Percentiles rank a stretch among this genome's conserved stretches.
Evolutionary conservation across 352 stramenopile genomes (phyloP).

Genomic region (Thalassiosira livingstoniorum): DNA sequence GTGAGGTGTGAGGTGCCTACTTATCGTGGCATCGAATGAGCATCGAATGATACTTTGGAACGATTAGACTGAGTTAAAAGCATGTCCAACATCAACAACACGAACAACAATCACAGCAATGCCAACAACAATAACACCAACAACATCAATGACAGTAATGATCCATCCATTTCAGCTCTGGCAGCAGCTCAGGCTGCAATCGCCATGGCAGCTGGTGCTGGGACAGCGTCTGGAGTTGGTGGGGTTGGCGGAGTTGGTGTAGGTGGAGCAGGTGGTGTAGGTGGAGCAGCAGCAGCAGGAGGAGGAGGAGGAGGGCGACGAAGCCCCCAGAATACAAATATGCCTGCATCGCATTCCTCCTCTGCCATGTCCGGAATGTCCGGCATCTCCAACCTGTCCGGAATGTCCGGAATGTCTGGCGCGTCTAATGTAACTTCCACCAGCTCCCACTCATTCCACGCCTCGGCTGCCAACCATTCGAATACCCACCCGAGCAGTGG

Average conservation of each 20-base stretch:
- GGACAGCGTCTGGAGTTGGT: too few relatives aligned
- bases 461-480: neutral
- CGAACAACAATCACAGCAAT: too few relatives aligned
- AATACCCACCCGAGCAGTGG: neutral
- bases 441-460: neutral
- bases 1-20: too few relatives aligned
- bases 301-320: neutral
- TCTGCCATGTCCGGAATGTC: neutral
- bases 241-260: neutral
- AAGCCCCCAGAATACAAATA: neutral
- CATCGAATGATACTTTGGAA: too few relatives aligned
- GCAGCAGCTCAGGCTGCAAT: neutral
- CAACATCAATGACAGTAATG: neutral
- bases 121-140: constrained; percentile 4
- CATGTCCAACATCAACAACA: too few relatives aligned
- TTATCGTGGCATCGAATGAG: too few relatives aligned
- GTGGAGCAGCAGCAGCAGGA: neutral
- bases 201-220: neutral
- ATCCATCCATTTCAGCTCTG: neutral
- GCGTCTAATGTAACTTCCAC: neutral
- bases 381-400: neutral
- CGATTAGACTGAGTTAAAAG: too few relatives aligned
- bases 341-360: neutral
- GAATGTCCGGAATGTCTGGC: neutral
- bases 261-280: too few relatives aligned